Conservation (phyloP, 2,329 filamentous ascomycete genomes). For the Cercospora zeae-maydis region DNA sequence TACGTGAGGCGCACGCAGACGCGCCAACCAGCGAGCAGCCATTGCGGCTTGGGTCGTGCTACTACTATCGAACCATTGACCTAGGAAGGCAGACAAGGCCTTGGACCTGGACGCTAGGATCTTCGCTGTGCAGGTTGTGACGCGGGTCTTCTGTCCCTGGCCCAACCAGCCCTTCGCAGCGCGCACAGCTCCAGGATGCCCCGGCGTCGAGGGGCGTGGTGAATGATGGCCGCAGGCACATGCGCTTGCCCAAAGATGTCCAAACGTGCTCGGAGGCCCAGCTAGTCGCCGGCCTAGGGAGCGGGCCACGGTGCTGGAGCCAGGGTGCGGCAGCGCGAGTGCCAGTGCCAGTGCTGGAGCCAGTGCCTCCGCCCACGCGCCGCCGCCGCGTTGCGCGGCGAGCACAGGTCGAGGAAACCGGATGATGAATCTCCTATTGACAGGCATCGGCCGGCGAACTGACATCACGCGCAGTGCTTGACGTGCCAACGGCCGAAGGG, state of each 20-base stretch:
- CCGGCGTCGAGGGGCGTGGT: constrained; percentile 13
- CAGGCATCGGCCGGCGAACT: constrained; percentile 20
- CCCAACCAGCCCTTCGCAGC: constrained; percentile 19
- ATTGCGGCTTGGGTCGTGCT: constrained; percentile 28
- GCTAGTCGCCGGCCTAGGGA: constrained; percentile 11
- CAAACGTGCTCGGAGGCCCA: constrained; percentile 13
- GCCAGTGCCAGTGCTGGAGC: constrained; percentile 3
- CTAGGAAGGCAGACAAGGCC: constrained; percentile 23
- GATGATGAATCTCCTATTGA: constrained; percentile 20
- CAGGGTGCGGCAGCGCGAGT: constrained; percentile 5
- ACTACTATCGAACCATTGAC: constrained; percentile 25
- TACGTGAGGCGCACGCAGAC: constrained; percentile 27
- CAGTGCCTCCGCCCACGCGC: background rate
- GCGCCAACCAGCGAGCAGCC: constrained; percentile 26
- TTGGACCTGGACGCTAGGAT: constrained; percentile 22
- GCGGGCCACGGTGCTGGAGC: constrained; percentile 12
- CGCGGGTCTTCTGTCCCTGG: constrained; percentile 21
- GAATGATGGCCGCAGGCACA: constrained; percentile 11
- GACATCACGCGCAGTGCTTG: constrained; percentile 21
- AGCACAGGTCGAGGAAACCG: constrained; percentile 13
- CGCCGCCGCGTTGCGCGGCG: background rate
- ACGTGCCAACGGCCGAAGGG: constrained; percentile 19
- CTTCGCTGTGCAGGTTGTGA: constrained; percentile 28
- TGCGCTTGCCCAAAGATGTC: constrained; percentile 22
- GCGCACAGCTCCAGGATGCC: constrained; percentile 20